phyloP scores from a whole-genome alignment of 495 filamentous ascomycete species.

The Neurospora sp. region DNA sequence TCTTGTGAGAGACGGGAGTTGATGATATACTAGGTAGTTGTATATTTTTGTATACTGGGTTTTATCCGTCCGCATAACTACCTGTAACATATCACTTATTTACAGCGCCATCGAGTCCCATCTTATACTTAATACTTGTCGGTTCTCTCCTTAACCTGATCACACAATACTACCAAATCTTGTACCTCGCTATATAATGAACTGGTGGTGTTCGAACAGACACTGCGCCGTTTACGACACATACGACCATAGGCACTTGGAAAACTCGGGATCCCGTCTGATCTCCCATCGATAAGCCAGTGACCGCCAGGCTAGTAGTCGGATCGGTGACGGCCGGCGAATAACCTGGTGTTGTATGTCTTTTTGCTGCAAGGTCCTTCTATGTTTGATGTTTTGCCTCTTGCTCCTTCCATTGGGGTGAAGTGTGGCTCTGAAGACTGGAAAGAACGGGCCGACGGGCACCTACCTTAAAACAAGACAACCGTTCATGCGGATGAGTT shows the following conservation, averaged over 20 bases:
- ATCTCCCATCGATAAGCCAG: neutral
- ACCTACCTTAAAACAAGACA: no score
- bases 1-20: neutral
- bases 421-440: no score
- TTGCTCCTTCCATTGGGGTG: no score
- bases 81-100: neutral
- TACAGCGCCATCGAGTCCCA: no score
- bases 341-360: neutral
- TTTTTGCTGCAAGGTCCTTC: neutral
- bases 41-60: neutral
- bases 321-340: neutral
- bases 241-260: neutral
- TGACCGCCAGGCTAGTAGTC: neutral
- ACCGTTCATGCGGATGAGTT: no score
- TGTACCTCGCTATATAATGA: neutral
- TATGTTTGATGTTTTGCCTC: no score
- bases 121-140: no score
- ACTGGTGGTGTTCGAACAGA: neutral
- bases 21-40: neutral
- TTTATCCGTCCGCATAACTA: neutral
- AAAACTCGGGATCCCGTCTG: neutral
- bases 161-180: neutral
- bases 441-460: no score
- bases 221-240: neutral
- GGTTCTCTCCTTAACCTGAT: neutral